These are phyloP conservation scores for Phytophthora capsici DNA, from an alignment of 352 stramenopile species.

Conservation along the genomic window DNA sequence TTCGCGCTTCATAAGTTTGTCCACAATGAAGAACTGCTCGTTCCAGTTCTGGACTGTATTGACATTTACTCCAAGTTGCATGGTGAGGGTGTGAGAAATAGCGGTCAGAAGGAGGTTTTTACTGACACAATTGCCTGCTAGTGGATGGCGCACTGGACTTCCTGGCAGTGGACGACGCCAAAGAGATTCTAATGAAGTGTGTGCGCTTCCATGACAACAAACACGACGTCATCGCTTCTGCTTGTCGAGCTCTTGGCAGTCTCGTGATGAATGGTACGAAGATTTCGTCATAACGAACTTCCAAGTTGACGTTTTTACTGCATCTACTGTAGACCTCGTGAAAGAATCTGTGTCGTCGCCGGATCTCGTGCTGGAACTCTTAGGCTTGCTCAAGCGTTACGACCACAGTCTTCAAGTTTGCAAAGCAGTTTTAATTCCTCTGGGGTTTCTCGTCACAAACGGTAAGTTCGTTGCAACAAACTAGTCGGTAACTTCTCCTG, in stretches of 20 bases:
- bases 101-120: not conserved
- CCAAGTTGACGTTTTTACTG: not conserved
- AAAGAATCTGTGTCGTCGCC: constrained; percentile 66
- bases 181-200: constrained; percentile 77
- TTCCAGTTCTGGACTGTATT: constrained; percentile 71
- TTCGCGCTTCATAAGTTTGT: constrained; percentile 80
- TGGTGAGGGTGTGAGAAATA: constrained; percentile 30
- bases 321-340: constrained; percentile 56
- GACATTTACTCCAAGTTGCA: constrained; percentile 79
- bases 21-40: constrained; percentile 70
- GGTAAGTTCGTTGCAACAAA: constrained; percentile 28
- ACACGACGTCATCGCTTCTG: constrained; percentile 63
- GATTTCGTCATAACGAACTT: not conserved
- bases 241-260: constrained; percentile 69
- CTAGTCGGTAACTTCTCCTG: not conserved
- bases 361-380: constrained; percentile 58
- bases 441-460: constrained; percentile 76
- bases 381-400: constrained; percentile 66
- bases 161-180: constrained; percentile 55
- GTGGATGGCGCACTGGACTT: constrained; percentile 74
- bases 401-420: constrained; percentile 56
- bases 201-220: constrained; percentile 83
- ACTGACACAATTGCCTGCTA: constrained; percentile 19
- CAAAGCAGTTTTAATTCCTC: constrained; percentile 51
- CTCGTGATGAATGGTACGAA: constrained; percentile 77